Percentiles rank a stretch among this genome's conserved stretches.
phyloP scores from a whole-genome alignment of 2,329 filamentous ascomycete species.

The Fusarium hainanense region DNA sequence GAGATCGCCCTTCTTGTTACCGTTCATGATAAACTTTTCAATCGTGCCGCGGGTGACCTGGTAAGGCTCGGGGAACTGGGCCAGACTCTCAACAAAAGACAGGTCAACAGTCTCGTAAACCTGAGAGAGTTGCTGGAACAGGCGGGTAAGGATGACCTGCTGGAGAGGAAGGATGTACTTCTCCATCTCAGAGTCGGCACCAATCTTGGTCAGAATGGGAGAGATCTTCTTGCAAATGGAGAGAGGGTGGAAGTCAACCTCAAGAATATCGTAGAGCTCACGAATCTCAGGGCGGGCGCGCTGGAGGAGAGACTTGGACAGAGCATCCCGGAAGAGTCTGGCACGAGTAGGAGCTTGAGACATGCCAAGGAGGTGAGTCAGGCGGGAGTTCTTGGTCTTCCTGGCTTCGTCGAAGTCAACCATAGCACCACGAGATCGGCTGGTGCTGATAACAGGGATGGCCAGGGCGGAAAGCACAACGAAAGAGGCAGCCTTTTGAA shows the following conservation, averaged over 20 bases:
- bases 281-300: slow-evolving; percentile 94
- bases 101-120: slow-evolving; percentile 99
- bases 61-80: slow-evolving; percentile 96
- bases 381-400: slow-evolving; percentile 98
- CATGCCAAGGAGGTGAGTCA: slow-evolving; percentile 97
- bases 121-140: slow-evolving; percentile 99
- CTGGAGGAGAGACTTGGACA: slow-evolving; percentile 94
- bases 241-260: slow-evolving; percentile 98
- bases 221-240: slow-evolving; percentile 99
- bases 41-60: slow-evolving; percentile 90
- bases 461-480: slow-evolving; percentile 93
- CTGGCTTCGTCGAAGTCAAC: slow-evolving; percentile 96
- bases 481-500: slow-evolving; percentile 94
- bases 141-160: slow-evolving; percentile 96
- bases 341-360: slow-evolving; percentile 86
- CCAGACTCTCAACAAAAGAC: slow-evolving; percentile 90
- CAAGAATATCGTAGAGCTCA: slow-evolving; percentile 97
- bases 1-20: slow-evolving; percentile 99
- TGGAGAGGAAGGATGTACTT: slow-evolving; percentile 96
- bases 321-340: slow-evolving; percentile 92
- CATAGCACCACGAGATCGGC: slow-evolving; percentile 92
- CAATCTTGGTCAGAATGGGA: slow-evolving; percentile 93
- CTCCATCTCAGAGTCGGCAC: slow-evolving; percentile 93
- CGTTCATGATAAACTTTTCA: slow-evolving; percentile 99
- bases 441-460: slow-evolving; percentile 99